Percentiles rank a stretch among this genome's conserved stretches.
These are phyloP conservation scores for Lolium perenne DNA, from an alignment of 176 grass and related monocot species.

Conservation along the genomic window DNA sequence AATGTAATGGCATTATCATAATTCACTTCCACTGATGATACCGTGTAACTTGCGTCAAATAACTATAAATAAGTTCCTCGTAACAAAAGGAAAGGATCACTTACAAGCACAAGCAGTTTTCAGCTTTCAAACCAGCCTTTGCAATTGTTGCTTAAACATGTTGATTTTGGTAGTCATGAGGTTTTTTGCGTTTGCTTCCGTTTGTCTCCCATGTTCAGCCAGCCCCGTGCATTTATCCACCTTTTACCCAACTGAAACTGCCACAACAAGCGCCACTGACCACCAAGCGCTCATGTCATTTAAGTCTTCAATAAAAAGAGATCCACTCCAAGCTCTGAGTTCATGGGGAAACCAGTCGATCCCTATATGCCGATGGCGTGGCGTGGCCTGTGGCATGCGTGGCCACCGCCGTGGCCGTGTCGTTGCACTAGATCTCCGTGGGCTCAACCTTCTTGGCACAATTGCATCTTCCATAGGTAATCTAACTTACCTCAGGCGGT, in stretches of 20 bases:
- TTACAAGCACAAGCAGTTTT: not conserved
- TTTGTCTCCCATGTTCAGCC: not conserved
- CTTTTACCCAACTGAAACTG: not conserved
- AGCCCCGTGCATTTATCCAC: not conserved
- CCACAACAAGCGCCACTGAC: conserved; percentile 16
- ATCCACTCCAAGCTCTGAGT: not conserved
- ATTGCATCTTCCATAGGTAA: not conserved
- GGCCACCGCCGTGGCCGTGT: conserved; percentile 4
- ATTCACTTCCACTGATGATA: no score
- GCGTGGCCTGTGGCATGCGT: not conserved
- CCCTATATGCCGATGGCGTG: not conserved
- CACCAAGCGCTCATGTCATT: conserved; percentile 20
- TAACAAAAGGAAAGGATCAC: not conserved
- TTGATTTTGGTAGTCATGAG: not conserved
- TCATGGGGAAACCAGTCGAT: conserved; percentile 26
- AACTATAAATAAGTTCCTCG: not conserved
- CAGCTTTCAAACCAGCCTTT: not conserved
- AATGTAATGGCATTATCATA: no score
- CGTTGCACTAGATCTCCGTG: not conserved
- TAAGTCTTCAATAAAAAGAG: not conserved
- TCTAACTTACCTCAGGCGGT: not conserved
- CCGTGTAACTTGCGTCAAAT: no score
- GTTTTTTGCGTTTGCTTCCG: not conserved
- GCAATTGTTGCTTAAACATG: not conserved
- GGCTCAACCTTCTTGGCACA: not conserved